Evolutionary conservation across 2,329 filamentous ascomycete genomes (phyloP), one percentile per base, ranked within the genome.

Genomic region (Cordyceps cateniannulata): DNA sequence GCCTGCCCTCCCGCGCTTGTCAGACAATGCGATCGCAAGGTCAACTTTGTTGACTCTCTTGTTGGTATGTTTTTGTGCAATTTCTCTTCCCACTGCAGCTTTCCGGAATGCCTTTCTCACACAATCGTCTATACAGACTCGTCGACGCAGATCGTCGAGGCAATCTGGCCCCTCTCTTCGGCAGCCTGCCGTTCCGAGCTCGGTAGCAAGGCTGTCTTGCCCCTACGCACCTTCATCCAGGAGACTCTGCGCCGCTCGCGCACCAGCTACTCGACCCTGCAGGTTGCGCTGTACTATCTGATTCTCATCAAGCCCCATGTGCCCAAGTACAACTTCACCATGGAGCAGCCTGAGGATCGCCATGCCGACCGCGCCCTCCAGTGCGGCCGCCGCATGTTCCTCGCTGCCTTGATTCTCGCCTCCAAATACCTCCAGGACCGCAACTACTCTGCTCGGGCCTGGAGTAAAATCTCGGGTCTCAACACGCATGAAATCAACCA

Each of bases 401-500:
- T 99, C 59, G 88, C 95, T 12, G 93, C 93, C 52, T 81, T 99
- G 63, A 98, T 99, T 66, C 81, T 99, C 61, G 95, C 95, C 2
- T 98, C 95, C 40, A 99, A 99, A 79, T 99, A 98, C 72, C 80
- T 99, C 51, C 95, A 99, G 75, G 95, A 99, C 73, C 88, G 93
- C 67, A 99, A 98, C 77, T 99, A 96, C 76, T 98, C 95, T 16
- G 92, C 95, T 53, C 88, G 93, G 60, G 95, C 95, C 47, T 99
- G 95, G 95, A 98, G 93, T 75, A 98, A 96, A 80, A 99, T 99
- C 68, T 98, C 95, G 20, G 95, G 95, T n/a, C 81, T 99, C 61
- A 91, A 90, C 72, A 93, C 92, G 3, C 80, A 85, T 61, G 95
- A 99, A 76, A 98, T 99, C 75, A 98, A 98, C 76, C 89, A 92